Conservation (phyloP, 192 early-diverging fungal species). For the Haplosporangium gracile region DNA sequence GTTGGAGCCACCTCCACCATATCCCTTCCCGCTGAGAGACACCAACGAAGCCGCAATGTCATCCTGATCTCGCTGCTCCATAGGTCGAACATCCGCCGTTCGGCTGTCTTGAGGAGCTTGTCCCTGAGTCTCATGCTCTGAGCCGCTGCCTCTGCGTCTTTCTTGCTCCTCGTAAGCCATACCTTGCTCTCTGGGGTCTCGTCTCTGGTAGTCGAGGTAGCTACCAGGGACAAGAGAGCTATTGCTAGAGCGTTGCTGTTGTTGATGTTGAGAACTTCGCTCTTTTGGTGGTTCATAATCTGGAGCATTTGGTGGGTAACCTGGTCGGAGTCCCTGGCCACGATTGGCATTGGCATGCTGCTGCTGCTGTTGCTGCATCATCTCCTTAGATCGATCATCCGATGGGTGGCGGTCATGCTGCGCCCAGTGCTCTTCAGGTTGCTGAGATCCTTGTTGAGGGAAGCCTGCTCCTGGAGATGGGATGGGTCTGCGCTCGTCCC, state of each 20-base stretch:
- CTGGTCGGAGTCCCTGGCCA: background rate
- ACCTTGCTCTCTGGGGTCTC: conserved; percentile 13
- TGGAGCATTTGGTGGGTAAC: background rate
- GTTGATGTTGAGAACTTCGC: background rate
- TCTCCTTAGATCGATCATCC: conserved; percentile 30
- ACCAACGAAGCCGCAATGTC: conserved; percentile 53
- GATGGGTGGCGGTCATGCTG: conserved; percentile 41
- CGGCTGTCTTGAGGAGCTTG: background rate
- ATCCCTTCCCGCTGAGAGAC: conserved; percentile 45
- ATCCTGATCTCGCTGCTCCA: conserved; percentile 46
- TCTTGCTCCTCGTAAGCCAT: conserved; percentile 25
- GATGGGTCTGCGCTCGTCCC: conserved; percentile 37
- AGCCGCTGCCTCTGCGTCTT: background rate
- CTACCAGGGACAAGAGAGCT: conserved; percentile 7
- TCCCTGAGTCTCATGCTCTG: conserved; percentile 1
- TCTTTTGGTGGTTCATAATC: background rate
- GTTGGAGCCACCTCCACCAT: background rate
- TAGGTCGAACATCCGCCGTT: background rate
- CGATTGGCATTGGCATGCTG: conserved; percentile 6
- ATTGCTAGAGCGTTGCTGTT: conserved; percentile 9
- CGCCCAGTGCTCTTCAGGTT: conserved; percentile 21
- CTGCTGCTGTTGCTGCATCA: background rate
- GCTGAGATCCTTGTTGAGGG: conserved; percentile 5
- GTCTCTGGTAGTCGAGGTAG: conserved; percentile 7
- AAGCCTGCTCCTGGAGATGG: background rate